These are phyloP conservation scores for Raffaelea albimanens DNA, from an alignment of 2,329 filamentous ascomycete species.

Conservation along the genomic window DNA sequence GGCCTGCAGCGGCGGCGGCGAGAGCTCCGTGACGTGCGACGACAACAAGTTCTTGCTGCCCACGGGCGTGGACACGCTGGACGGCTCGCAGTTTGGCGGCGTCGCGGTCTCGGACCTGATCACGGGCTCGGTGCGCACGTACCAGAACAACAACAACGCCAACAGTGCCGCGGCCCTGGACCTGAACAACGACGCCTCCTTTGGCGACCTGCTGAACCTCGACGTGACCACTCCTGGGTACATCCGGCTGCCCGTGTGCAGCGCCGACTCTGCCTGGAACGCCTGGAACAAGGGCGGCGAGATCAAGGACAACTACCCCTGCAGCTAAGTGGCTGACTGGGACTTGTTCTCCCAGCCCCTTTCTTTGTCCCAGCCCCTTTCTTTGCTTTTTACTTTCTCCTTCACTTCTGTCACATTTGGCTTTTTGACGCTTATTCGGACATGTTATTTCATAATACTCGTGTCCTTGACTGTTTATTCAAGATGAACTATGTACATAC, in stretches of 20 bases:
- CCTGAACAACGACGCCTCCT: conserved; percentile 14
- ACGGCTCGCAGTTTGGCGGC: conserved; percentile 5
- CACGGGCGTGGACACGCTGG: conserved; percentile 4
- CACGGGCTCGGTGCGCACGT: conserved; percentile 19
- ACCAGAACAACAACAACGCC: conserved; percentile 18
- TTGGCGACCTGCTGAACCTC: conserved; percentile 15
- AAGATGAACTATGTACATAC: no score
- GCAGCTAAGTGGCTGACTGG: background rate
- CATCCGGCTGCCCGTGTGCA: conserved; percentile 28
- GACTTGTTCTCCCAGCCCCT: no score
- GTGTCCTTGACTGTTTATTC: no score
- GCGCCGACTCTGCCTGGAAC: conserved; percentile 20
- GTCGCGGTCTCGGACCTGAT: conserved; percentile 10
- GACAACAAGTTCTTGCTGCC: background rate
- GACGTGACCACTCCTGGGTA: conserved; percentile 26
- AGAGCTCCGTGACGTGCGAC: background rate
- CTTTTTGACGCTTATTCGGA: background rate
- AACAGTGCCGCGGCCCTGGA: conserved; percentile 20
- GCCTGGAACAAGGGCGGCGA: conserved; percentile 18
- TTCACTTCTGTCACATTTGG: background rate
- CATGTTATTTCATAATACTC: background rate
- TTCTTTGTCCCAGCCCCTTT: no score
- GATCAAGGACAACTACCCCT: background rate
- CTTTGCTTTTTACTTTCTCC: no score
- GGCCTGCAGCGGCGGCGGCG: background rate